Evolutionary conservation across 148 eudicot species (phyloP), one percentile per base, ranked within the genome.

Genomic region (Rhododendron williamsianum): DNA sequence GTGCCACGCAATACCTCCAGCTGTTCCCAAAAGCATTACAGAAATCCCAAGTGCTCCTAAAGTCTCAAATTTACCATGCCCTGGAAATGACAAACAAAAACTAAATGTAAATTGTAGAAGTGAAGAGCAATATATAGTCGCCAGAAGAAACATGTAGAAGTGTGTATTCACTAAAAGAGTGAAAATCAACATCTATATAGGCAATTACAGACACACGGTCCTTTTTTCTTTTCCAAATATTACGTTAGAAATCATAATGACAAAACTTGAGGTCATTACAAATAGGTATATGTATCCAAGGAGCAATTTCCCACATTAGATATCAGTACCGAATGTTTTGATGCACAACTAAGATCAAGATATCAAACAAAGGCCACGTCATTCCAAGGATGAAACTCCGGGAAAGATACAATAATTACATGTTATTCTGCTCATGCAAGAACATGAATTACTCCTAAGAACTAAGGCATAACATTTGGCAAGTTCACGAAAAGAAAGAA

Each of bases 1-100:
- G 91, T 97, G 99, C 98, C 98, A 97, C 72, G 93, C 98, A 82
- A 97, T 97, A 85, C 97, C 99, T 86, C 99, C 98, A 82, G 96
- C 98, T 76, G 99, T 94, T 73, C 88, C 90, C 88, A 97, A 89
- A 63, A 97, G 98, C 94, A 97, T 90, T 82, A 92, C 87, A 87
- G 99, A 97, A 81, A 97, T 97, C 80, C 95, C 96, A 83, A 95
- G 91, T 30, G 99, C 99, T 85, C 99, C 98, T 78, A 97, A 78
- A 9, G 95, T 95, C 90, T 97, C 99, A 89, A 95, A 97, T 91
- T 97, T 97, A 85, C 99, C 99, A 88, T 97, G 99, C 58, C 99
- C 99, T 97, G 92, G 80, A 67, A 9, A 84, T 69, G 43, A 87
- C 33, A 51, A 83, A 4, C 56, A 85, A 76, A 80, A 58, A 71